These are phyloP conservation scores for Russula lepida DNA, from an alignment of 768 basidiomycete genomes.

Conservation along the genomic window DNA sequence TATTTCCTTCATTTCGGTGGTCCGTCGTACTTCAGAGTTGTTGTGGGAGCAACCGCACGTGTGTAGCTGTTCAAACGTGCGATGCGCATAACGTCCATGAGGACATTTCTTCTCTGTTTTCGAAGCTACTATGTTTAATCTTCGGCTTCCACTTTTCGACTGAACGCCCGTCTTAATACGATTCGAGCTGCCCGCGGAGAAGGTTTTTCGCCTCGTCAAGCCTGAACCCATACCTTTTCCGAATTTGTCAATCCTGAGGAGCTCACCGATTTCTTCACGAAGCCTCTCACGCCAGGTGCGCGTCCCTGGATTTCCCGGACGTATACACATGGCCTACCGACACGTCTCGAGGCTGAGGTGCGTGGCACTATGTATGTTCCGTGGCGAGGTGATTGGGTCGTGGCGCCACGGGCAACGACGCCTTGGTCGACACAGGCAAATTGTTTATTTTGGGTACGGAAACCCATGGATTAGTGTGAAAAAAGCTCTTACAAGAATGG, in stretches of 20 bases:
- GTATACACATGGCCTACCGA: conserved; percentile 40
- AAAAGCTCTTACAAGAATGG: background rate
- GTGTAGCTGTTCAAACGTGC: too few species aligned
- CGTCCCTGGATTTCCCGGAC: conserved; percentile 53
- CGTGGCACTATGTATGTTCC: conserved; percentile 74
- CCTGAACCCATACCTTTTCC: conserved; percentile 81
- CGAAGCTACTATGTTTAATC: too few species aligned
- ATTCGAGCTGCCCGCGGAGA: conserved; percentile 57
- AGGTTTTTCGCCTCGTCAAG: conserved; percentile 69
- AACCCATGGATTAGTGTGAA: conserved; percentile 32
- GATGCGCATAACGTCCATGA: too few species aligned
- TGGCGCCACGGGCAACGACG: conserved; percentile 47
- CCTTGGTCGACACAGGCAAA: conserved; percentile 51
- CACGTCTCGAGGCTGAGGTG: conserved; percentile 64
- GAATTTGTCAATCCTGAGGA: conserved; percentile 88
- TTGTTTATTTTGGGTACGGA: conserved; percentile 84
- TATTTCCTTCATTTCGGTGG: background rate
- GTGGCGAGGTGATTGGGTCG: conserved; percentile 55
- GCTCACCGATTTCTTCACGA: conserved; percentile 72
- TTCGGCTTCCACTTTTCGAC: too few species aligned
- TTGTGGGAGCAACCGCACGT: too few species aligned
- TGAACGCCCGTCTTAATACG: background rate
- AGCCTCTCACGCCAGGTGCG: conserved; percentile 33
- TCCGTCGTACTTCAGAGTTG: background rate
- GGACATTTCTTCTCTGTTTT: too few species aligned